Base-by-base conservation (phyloP, 768 basidiomycete genomes). In the Rubroboletus pulcherrimus region DNA sequence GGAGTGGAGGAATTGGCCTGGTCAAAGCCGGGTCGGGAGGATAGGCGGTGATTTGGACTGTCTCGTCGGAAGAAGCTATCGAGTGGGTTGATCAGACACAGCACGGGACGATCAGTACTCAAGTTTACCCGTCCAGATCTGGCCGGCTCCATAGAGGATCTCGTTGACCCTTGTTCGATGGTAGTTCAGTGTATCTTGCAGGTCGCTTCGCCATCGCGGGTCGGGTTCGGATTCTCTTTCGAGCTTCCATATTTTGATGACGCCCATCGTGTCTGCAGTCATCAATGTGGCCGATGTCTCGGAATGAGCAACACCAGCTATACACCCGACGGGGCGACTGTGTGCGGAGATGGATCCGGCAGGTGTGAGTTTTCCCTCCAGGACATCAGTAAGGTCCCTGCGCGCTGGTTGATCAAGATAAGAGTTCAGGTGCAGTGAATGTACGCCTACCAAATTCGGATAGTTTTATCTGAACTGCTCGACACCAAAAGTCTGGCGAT, bases 241-340 rank as follows among this genome's bases (percentile, higher is more conserved):
- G 48, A 96, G 65, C 26, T 80, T 73, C 95, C 95, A 99, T 30
- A 84, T 72, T 56, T 87, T 90, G 67, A 98, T 84, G 9, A 89
- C 69, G 2, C 96, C 97, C 86, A 98, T 90, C 4, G 91, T 95
- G 70, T 98, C 96, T 7, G 83, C 92, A 0, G 93, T 92, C 68
- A 87, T 91, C 5, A 98, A 71, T 29, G 79, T 73, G 0, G 74
- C 80, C 19, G 75, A 72, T 11, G 66, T 67, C n/a, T 74, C 75
- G 4, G 83, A 80, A 38, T 73, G 60, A 14, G 72, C 61, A 55
- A 77, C 74, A n/a, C 81, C 87, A 38, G 82, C 79, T 12, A 97
- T 70, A 56, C 83, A 84, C 68, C 93, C 91, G 8, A 98, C 85
- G 4, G 96, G 96, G 14, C 96, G 83, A 9, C 84, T 89, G 71